Base-by-base conservation (phyloP, 345 rosid species). In the Citrus medica region DNA sequence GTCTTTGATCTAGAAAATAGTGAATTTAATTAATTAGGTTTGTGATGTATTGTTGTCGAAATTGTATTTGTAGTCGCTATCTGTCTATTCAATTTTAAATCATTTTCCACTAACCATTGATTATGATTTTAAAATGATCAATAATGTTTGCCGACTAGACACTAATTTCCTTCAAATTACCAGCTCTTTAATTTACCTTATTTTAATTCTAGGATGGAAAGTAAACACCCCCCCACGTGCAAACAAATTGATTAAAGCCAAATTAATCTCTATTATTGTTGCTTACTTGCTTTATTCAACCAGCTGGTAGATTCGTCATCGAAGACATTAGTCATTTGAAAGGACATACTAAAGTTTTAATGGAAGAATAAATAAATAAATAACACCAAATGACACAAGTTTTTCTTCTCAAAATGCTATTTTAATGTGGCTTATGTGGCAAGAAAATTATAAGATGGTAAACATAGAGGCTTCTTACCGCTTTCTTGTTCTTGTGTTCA, bases 401-500 rank as follows among this genome's bases (percentile, higher is more conserved):
- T 33, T 56, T 67, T 76, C 27, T 69, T 68, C 14, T 5, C 30
- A 68, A 21, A 24, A 32, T 48, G 42, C 35, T 69, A 38, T 40
- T 68, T 37, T 33, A 19, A 67, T 24, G 3, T 64, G 21, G 7
- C 42, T 32, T 22, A 6, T 3, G 25, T 30, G 58, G 22, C 61
- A 28, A 30, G 62, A 30, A 48, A 65, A 66, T 7, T 21, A 37
- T 7, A 35, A 21, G 9, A 51, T 4, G 2, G 22, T 65, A 46
- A 58, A 21, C 59, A 16, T 46, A 24, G 56, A 37, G 5, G 8
- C 69, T 40, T 74, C 69, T 27, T 7, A 27, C 6, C 0, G 9
- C 9, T 55, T 76, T 77, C 75, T 9, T 27, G 60, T 76, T 77
- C 75, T 9, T 25, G 59, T 42, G 61, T 77, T 77, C 80, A 69